A percentile compares a stretch with the other conserved stretches of the same genome.
Conservation (phyloP, 1,139 yeast species). For the Taphrina confusa region DNA sequence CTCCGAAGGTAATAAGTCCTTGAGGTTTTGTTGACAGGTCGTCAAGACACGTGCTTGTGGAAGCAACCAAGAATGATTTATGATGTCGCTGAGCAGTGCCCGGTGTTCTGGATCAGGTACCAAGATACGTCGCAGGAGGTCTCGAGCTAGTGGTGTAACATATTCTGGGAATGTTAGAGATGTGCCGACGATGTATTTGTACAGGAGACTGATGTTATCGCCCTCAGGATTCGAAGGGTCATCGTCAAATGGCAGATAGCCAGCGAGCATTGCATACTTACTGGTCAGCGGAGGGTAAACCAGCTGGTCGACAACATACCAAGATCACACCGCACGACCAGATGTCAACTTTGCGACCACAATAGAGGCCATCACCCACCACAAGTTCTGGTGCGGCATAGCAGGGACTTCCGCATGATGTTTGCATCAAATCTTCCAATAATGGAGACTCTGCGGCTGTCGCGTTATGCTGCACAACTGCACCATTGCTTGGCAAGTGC, state of each 20-base stretch:
- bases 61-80: conserved; percentile 83
- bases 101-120: conserved; percentile 85
- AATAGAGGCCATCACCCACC: conserved; percentile 80
- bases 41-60: conserved; percentile 56
- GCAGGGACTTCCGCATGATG: conserved; percentile 97
- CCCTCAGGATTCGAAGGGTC: conserved; percentile 97
- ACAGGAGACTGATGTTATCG: conserved; percentile 83
- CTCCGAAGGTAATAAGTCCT: no score
- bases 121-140: conserved; percentile 76
- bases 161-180: conserved; percentile 95
- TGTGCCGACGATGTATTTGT: conserved; percentile 86
- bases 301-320: conserved; percentile 1
- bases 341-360: conserved; percentile 91
- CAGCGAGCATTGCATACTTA: conserved; percentile 89
- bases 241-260: conserved; percentile 96
- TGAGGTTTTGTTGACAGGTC: background rate
- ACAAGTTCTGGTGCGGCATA: conserved; percentile 98
- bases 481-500: no score
- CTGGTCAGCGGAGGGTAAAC: background rate
- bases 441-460: no score
- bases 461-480: no score
- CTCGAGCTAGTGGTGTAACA: conserved; percentile 88
- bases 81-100: conserved; percentile 64
- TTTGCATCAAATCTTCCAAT: conserved; percentile 72
- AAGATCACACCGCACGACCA: conserved; percentile 97